Percentiles rank a stretch among this genome's conserved stretches.
phyloP scores from a whole-genome alignment of 2,329 filamentous ascomycete genomes.

The Ceratocystis lukuohia region DNA sequence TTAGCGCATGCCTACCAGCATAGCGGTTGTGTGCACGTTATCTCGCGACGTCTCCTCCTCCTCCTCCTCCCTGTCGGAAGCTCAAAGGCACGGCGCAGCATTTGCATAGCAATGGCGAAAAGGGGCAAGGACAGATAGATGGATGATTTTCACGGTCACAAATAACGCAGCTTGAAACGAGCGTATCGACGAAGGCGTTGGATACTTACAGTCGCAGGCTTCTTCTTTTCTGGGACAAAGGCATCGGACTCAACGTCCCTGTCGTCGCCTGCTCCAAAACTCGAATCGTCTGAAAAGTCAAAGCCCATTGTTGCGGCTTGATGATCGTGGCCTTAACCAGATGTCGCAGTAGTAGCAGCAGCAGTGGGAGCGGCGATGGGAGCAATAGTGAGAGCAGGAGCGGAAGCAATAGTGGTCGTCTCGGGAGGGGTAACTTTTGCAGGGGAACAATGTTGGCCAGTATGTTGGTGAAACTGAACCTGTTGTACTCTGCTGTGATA shows the following conservation, averaged over 20 bases:
- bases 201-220: slow-evolving; percentile 7
- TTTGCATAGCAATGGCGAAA: too few relatives aligned
- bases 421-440: neutral
- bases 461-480: neutral
- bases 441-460: neutral
- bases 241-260: slow-evolving; percentile 30
- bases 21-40: too few relatives aligned
- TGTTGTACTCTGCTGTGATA: neutral
- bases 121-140: too few relatives aligned
- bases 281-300: slow-evolving; percentile 47
- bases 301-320: slow-evolving; percentile 35
- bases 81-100: too few relatives aligned
- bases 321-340: slow-evolving; percentile 3
- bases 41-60: too few relatives aligned
- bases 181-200: too few relatives aligned
- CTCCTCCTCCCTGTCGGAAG: too few relatives aligned
- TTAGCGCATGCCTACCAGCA: neutral
- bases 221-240: slow-evolving; percentile 26
- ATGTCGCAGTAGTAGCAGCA: neutral
- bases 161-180: too few relatives aligned
- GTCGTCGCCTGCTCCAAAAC: slow-evolving; percentile 38
- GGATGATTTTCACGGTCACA: too few relatives aligned
- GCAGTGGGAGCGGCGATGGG: too few relatives aligned
- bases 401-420: neutral
- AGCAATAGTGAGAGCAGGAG: too few relatives aligned